phyloP scores from a whole-genome alignment of 1,284 basidiomycete species.

The Moesziomyces parantarcticus region DNA sequence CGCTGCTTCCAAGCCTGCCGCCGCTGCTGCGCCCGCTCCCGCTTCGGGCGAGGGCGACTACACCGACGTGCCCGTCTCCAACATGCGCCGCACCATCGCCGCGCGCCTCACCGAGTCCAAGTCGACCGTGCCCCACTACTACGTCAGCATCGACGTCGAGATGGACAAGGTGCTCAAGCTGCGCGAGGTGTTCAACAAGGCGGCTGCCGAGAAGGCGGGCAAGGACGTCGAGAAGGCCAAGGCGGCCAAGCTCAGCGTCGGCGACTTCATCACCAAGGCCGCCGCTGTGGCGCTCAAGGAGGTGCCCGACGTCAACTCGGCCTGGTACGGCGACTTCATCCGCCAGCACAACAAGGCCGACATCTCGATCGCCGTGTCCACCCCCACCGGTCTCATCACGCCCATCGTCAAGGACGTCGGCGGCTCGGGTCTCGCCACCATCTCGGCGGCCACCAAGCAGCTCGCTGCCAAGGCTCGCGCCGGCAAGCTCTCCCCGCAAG shows the following conservation, averaged over 20 bases:
- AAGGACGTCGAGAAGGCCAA: conserved; percentile 74
- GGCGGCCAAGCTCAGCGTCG: conserved; percentile 91
- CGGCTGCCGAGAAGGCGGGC: conserved; percentile 63
- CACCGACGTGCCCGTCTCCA: conserved; percentile 88
- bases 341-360: conserved; percentile 97
- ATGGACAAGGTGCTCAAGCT: conserved; percentile 97
- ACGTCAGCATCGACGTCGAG: conserved; percentile 92
- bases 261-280: conserved; percentile 98
- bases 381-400: conserved; percentile 94
- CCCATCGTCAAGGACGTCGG: conserved; percentile 96
- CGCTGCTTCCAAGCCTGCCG: conserved; percentile 28
- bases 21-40: conserved; percentile 38
- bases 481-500: conserved; percentile 91
- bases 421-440: conserved; percentile 87
- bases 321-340: conserved; percentile 96
- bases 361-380: conserved; percentile 96
- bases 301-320: conserved; percentile 97
- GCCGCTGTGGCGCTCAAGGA: conserved; percentile 88
- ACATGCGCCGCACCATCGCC: conserved; percentile 95
- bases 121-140: conserved; percentile 95
- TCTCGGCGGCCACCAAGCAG: conserved; percentile 90
- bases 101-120: conserved; percentile 90
- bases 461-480: conserved; percentile 95
- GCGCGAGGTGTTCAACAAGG: conserved; percentile 91
- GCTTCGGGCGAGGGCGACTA: conserved; percentile 75